Evolutionary conservation across 1,284 basidiomycete species (phyloP).

Genomic region (Apiotrichum domesticum): DNA sequence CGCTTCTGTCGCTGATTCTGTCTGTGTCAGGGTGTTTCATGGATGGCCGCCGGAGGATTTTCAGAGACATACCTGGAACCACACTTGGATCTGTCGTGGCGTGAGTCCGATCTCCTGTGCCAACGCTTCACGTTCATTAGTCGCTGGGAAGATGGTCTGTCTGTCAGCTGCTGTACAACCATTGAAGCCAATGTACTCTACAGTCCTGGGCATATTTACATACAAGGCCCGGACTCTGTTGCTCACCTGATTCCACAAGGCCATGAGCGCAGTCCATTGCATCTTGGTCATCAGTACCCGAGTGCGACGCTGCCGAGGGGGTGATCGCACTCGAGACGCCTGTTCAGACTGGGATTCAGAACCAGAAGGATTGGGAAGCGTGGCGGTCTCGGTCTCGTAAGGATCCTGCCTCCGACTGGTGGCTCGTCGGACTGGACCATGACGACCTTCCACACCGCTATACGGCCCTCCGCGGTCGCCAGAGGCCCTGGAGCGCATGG

Average conservation of each 20-base stretch:
- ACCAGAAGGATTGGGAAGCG: too few relatives aligned
- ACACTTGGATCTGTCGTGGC: slow-evolving; percentile 44
- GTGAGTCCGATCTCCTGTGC: slow-evolving; percentile 35
- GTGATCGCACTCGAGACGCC: not conserved
- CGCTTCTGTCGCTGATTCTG: slow-evolving; percentile 44
- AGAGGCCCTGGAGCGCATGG: not conserved
- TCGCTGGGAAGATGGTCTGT: slow-evolving; percentile 40
- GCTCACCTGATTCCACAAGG: slow-evolving; percentile 21
- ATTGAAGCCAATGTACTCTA: not conserved
- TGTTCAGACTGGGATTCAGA: slow-evolving; percentile 1
- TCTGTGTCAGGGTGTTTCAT: not conserved
- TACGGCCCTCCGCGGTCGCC: not conserved
- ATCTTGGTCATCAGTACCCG: slow-evolving; percentile 26
- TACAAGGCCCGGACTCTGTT: not conserved
- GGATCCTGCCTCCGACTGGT: too few relatives aligned
- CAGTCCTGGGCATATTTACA: not conserved
- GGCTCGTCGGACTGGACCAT: too few relatives aligned
- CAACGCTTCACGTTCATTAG: slow-evolving; percentile 30
- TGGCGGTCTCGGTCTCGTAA: too few relatives aligned
- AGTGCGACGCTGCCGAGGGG: slow-evolving; percentile 16
- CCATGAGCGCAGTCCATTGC: slow-evolving; percentile 16
- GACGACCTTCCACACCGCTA: too few relatives aligned
- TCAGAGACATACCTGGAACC: slow-evolving; percentile 41
- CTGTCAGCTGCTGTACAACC: not conserved
- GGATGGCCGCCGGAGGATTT: not conserved